Base-by-base conservation (phyloP, 2,329 filamentous ascomycete genomes). In the Epicoccum sorghinum region DNA sequence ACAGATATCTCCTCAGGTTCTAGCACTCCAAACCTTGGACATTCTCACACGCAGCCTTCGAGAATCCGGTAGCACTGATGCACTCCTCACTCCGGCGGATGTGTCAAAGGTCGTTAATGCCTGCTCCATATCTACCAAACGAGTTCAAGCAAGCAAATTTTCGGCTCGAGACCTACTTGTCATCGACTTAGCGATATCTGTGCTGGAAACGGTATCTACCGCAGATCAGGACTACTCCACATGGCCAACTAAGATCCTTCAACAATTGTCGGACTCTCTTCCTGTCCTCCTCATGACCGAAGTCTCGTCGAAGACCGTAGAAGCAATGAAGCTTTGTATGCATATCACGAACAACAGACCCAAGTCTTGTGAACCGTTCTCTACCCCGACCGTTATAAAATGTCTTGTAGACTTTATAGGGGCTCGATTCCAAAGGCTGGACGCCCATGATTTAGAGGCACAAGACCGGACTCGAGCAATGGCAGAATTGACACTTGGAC, bases 271-370 rank as follows among this genome's bases (percentile, higher is more conserved):
- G 1, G 77, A 80, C 40, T 74, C 82, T 1, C 65, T 75, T 29
- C 65, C 74, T 10, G 46, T 62, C 23, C 65, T 74, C 37, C 68
- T 74, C 30, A 41, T 60, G 18, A 47, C 52, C 23, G 58, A 54
- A 3, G 57, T 45, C 9, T 23, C 55, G 42, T 56, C 62, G 7
- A 65, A 62, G 25, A 63, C 64, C 14, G 68, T 77, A 71, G 73
- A 86, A 14, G 76, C 85, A 25, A 78, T 93, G 41, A 86, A 90
- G 52, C 81, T 97, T 4, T 87, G 90, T 32, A 83, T 96, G 59
- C 96, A 96, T 66, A 82, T 93, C 44, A 95, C 92, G 7, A 96
- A 96, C 77, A 90, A 91, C 63, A 89, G 90, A 57, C 76, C 83
- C 0, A 78, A 80, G 12, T 86, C 90, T 10, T 91, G 90, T 36